Base-by-base conservation (phyloP, 106 monocot genomes). In the Narthecium ossifragum region DNA sequence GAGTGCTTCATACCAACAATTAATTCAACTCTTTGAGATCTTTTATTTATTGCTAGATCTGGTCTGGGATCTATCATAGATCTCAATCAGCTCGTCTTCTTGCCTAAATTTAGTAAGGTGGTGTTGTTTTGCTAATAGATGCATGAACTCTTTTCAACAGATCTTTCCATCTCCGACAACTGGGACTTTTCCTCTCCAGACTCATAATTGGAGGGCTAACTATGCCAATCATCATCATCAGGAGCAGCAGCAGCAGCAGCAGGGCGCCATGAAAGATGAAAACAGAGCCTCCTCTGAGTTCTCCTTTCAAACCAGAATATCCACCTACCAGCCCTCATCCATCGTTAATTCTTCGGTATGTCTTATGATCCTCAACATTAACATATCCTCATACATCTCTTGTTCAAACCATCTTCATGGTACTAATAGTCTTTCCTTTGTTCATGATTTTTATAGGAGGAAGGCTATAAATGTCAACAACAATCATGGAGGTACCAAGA, bases 101-200 rank as follows among this genome's bases (percentile, higher is more conserved):
- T 24, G 23, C 23, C 23, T 49, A 5, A 22, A 9, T 1, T 1
- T 24, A 36, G 10, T 36, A 36, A 5, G 7, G 36, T 10, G 0
- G 5, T 22, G 3, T 49, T 22, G 7, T 2, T 49, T 58, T 58
- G 23, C n/a, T 56, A 32, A 1, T 15, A 31, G 6, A 28, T 14
- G 34, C 21, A 18, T 20, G 1, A 34, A 18, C 34, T 58, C 2
- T 37, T 18, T 40, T 33, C 11, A 47, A 1, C 57, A 85, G 85
- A 72, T 85, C 17, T 64, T 80, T 43, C 72, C 64, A 13, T 81
- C 85, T 66, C 80, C 80, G 41, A 85, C 80, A 11, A 85, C 80
- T 49, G 85, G 80, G n/a, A 59, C 63, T 31, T 57, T 80, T 14
- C 65, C 79, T 11, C 22, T 46, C 6, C 59, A 69, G 43, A 27